Evolutionary conservation across 306 rosid genomes (phyloP), one percentile per base, ranked within the genome.

Genomic region (Vicia faba): DNA sequence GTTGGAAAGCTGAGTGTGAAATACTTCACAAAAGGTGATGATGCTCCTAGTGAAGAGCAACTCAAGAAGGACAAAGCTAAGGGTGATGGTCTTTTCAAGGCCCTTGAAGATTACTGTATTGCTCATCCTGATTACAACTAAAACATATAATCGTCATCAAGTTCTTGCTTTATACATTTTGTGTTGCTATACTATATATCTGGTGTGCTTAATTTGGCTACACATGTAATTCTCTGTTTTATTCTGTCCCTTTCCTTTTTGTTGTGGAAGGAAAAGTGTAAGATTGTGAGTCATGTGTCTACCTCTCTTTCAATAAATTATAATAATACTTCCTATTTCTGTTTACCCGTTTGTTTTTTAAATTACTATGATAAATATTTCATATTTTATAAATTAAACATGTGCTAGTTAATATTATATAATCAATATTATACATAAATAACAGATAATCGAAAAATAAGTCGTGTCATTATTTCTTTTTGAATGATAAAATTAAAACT

Each of bases 51-150:
- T 18, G 80, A 80, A 2, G 71, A 71, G 8, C 80, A 75, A 19
- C 40, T 71, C 64, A 64, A 59, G 20, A 8, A 0, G 11, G 84
- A 75, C 4, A 80, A 75, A 25, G 80, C 51, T 11, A 80, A 53
- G 68, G 80, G 78, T 0, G 80, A 80, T 18, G 62, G 59, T 19
- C 78, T 80, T 40, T 80, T 80, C 72, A 80, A 75, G 72, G 84
- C 78, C 8, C 38, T 80, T 45, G 84, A 80, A 54, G 75, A 72
- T 12, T 80, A 75, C 4, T n/a, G 46, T 56, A 61, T 75, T 75
- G 84, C 84, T n/a, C 64, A 75, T 62, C 78, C 80, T 18, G 31
- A 36, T 16, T 79, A 75, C 83, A 68, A 23, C 31, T 51, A 11
- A 51, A 45, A 0, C 1, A 14, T 45, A 45, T 2, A 14, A 6